phyloP scores from a whole-genome alignment of 805 yeast species.

The Ogataea paraovalis region DNA sequence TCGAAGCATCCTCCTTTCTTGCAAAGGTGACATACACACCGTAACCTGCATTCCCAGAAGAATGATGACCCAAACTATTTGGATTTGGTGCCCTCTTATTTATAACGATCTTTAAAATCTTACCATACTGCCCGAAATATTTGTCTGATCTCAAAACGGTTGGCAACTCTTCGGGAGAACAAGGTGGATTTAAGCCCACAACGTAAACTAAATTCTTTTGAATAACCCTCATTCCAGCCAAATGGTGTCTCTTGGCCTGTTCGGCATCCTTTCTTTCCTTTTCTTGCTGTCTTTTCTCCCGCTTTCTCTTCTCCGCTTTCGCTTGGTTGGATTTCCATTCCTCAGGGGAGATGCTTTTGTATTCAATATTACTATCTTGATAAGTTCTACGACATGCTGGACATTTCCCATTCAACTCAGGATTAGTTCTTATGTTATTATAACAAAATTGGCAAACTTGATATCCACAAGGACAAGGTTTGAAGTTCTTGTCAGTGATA shows the following conservation, averaged over 20 bases:
- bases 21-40: conserved; percentile 96
- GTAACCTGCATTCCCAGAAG: conserved; percentile 64
- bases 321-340: conserved; percentile 81
- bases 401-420: conserved; percentile 92
- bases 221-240: conserved; percentile 97
- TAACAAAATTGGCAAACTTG: conserved; percentile 98
- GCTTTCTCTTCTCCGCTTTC: conserved; percentile 75
- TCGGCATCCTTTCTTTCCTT: conserved; percentile 91
- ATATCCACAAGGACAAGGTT: conserved; percentile 99
- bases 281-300: conserved; percentile 79
- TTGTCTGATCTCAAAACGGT: conserved; percentile 79
- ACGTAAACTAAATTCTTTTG: conserved; percentile 96
- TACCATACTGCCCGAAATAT: conserved; percentile 98
- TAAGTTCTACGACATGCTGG: conserved; percentile 96
- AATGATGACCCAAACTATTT: conserved; percentile 26
- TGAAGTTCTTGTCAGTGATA: conserved; percentile 90
- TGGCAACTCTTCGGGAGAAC: conserved; percentile 82
- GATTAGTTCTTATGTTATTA: conserved; percentile 92
- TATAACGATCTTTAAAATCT: conserved; percentile 88
- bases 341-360: conserved; percentile 76
- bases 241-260: conserved; percentile 75
- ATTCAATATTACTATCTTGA: conserved; percentile 90
- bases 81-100: conserved; percentile 65
- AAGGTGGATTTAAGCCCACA: conserved; percentile 87
- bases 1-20: conserved; percentile 90